Percentiles rank a stretch among this genome's conserved stretches.
Evolutionary conservation across 1,284 basidiomycete species (phyloP).

Genomic region (Polyporus tsugae): DNA sequence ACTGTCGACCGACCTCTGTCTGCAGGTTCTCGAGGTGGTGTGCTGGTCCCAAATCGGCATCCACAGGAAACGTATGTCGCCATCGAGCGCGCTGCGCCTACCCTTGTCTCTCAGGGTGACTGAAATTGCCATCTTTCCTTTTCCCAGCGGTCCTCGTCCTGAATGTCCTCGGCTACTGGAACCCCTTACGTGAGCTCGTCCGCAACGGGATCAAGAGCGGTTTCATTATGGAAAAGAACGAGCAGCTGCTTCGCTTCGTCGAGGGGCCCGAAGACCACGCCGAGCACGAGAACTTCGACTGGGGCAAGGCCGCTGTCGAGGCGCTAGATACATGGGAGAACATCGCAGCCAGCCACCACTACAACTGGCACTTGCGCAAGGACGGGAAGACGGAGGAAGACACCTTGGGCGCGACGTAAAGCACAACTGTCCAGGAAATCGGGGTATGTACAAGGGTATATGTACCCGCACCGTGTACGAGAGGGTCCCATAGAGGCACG

Average conservation of each 20-base stretch:
- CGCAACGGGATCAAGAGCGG: conserved; percentile 72
- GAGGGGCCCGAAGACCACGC: conserved; percentile 68
- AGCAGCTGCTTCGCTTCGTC: conserved; percentile 71
- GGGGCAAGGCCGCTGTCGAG: conserved; percentile 77
- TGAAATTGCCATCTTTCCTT: neutral
- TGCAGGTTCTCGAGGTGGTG: conserved; percentile 85
- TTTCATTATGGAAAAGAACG: conserved; percentile 75
- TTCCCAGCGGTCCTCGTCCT: conserved; percentile 77
- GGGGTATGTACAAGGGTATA: conserved; percentile 2
- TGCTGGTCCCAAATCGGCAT: conserved; percentile 95
- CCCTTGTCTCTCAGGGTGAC: neutral
- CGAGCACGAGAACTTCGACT: conserved; percentile 72
- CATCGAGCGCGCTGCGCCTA: neutral
- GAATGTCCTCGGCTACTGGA: conserved; percentile 85
- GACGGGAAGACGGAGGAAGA: conserved; percentile 31
- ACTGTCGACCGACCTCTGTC: neutral
- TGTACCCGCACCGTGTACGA: conserved; percentile 2
- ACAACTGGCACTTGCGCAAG: conserved; percentile 42
- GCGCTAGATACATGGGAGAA: conserved; percentile 72
- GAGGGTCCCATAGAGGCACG: neutral
- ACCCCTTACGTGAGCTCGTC: conserved; percentile 80
- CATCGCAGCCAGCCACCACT: conserved; percentile 35
- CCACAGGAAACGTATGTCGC: conserved; percentile 78
- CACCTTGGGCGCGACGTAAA: conserved; percentile 24
- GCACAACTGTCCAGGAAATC: neutral